Evolutionary conservation across 1,284 basidiomycete genomes (phyloP).

Genomic region (Peniophora sp.): DNA sequence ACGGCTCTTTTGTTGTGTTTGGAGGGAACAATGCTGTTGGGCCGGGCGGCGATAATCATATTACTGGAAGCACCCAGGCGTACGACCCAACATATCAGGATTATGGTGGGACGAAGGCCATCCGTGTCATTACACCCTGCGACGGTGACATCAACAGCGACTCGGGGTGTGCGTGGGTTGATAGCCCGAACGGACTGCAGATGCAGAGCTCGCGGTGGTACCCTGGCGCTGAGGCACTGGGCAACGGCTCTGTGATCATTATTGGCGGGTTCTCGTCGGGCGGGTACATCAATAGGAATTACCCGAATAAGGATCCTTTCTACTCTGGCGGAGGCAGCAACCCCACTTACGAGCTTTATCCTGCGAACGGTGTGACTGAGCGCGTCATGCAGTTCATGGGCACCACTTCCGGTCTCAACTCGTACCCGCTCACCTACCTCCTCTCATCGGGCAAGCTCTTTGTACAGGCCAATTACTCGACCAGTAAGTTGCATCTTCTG

Average conservation of each 20-base stretch:
- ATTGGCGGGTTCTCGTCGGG: slow-evolving; percentile 11
- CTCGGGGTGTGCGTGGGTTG: slow-evolving; percentile 32
- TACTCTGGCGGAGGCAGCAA: slow-evolving; percentile 10
- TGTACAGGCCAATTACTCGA: slow-evolving; percentile 78
- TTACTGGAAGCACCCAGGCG: slow-evolving; percentile 7
- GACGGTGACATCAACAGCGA: slow-evolving; percentile 1
- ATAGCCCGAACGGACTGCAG: slow-evolving; percentile 20
- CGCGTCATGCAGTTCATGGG: slow-evolving; percentile 39
- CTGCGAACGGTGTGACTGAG: slow-evolving; percentile 28
- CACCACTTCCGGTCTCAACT: slow-evolving; percentile 42
- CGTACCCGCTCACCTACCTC: slow-evolving; percentile 46
- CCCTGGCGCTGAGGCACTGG: slow-evolving; percentile 10
- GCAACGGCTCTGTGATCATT: slow-evolving; percentile 12
- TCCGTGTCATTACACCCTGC: slow-evolving; percentile 33
- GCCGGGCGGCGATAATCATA: slow-evolving; percentile 22
- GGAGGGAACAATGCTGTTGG: slow-evolving; percentile 41
- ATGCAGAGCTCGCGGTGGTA: slow-evolving; percentile 13
- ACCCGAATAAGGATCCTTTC: slow-evolving; percentile 12
- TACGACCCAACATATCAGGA: slow-evolving; percentile 14
- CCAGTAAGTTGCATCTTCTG: slow-evolving; percentile 37
- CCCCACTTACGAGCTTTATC: slow-evolving; percentile 40
- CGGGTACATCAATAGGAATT: slow-evolving; percentile 16
- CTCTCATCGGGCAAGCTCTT: slow-evolving; percentile 62
- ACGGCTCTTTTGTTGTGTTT: slow-evolving; percentile 21
- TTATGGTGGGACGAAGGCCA: slow-evolving; percentile 16